Percentiles rank a stretch among this genome's conserved stretches.
Evolutionary conservation across 352 stramenopile species (phyloP).

Genomic region (Globisporangium viniferum): DNA sequence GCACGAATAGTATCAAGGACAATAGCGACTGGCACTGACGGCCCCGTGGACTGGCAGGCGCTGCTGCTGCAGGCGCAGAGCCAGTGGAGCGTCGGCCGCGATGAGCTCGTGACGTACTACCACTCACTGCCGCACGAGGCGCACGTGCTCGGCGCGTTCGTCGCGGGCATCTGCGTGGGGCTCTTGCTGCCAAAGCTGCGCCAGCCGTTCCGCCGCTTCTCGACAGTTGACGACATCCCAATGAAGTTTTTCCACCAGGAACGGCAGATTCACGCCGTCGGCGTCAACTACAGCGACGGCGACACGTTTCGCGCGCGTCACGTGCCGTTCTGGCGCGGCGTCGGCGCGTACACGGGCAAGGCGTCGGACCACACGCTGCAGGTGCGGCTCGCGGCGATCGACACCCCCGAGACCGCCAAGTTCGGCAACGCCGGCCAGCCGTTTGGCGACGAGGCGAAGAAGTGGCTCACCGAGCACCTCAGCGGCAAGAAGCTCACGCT

Average conservation of each 20-base stretch:
- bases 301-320: slow-evolving; percentile 83
- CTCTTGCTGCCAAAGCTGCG: slow-evolving; percentile 52
- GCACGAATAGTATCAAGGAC: background rate
- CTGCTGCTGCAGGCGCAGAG: slow-evolving; percentile 12
- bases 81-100: slow-evolving; percentile 8
- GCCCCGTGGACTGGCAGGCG: slow-evolving; percentile 15
- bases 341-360: slow-evolving; percentile 48
- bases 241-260: slow-evolving; percentile 67
- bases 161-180: slow-evolving; percentile 48
- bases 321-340: slow-evolving; percentile 44
- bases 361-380: slow-evolving; percentile 79
- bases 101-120: slow-evolving; percentile 21
- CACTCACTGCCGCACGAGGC: slow-evolving; percentile 34
- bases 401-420: slow-evolving; percentile 85
- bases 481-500: slow-evolving; percentile 56
- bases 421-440: slow-evolving; percentile 76
- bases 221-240: slow-evolving; percentile 80
- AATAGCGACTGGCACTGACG: slow-evolving; percentile 4
- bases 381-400: slow-evolving; percentile 79
- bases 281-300: slow-evolving; percentile 69
- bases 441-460: slow-evolving; percentile 78
- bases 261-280: slow-evolving; percentile 41
- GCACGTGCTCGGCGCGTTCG: slow-evolving; percentile 48
- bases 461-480: slow-evolving; percentile 52
- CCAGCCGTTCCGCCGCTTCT: slow-evolving; percentile 65